Conservation (phyloP, 169 alveolate species). For the Eimeria acervulina region DNA sequence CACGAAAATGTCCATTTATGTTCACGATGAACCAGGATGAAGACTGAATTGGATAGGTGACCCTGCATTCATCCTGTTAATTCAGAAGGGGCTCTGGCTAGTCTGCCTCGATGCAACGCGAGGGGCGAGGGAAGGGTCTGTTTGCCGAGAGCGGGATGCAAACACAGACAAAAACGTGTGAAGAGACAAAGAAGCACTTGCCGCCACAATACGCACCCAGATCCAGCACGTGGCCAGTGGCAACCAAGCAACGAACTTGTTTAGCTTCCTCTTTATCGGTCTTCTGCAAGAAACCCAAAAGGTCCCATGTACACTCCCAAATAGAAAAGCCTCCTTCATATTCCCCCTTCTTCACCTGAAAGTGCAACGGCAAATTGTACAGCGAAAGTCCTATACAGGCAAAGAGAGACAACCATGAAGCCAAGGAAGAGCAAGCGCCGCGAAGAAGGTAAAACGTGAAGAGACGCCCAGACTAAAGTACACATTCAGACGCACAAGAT, state of each 20-base stretch:
- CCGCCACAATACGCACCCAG: neutral
- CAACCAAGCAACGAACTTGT: neutral
- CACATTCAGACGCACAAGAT: neutral
- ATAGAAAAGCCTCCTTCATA: slow-evolving; percentile 81
- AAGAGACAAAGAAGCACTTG: neutral
- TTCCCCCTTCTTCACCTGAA: slow-evolving; percentile 69
- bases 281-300: slow-evolving; percentile 33
- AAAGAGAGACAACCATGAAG: neutral
- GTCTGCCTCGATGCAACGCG: neutral
- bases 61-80: neutral
- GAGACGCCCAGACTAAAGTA: neutral
- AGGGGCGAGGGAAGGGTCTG: neutral
- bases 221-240: slow-evolving; percentile 58
- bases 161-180: neutral
- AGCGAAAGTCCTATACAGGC: neutral
- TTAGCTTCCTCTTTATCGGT: neutral
- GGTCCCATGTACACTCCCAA: slow-evolving; percentile 81
- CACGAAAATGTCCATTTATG: neutral
- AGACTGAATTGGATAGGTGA: neutral
- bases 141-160: neutral
- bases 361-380: neutral
- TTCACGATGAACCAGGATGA: neutral
- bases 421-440: neutral
- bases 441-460: neutral
- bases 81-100: neutral